phyloP scores from a whole-genome alignment of 768 basidiomycete genomes.

The Collybia sordida region DNA sequence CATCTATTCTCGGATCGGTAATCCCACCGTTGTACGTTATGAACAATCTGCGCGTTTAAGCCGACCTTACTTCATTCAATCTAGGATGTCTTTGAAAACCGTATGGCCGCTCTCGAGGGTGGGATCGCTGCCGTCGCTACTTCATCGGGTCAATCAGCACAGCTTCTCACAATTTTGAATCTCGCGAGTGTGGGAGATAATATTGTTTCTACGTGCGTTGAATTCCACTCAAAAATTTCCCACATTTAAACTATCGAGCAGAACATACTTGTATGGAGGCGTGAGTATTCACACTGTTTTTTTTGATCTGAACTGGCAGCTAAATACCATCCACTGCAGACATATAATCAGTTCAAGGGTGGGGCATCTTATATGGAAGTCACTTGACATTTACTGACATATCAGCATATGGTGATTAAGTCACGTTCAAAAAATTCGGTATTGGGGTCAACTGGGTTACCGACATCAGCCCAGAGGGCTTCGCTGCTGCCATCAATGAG shows the following conservation, averaged over 20 bases:
- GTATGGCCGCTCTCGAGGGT: slow-evolving; percentile 80
- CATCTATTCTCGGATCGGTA: slow-evolving; percentile 69
- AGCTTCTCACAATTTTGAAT: slow-evolving; percentile 68
- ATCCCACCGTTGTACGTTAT: slow-evolving; percentile 58
- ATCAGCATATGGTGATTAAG: slow-evolving; percentile 26
- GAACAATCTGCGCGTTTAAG: no score
- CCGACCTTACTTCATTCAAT: background rate
- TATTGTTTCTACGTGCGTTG: slow-evolving; percentile 66
- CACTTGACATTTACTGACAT: slow-evolving; percentile 7
- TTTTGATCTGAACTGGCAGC: background rate
- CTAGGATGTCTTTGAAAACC: slow-evolving; percentile 77
- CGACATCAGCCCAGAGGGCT: slow-evolving; percentile 52
- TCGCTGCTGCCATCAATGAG: slow-evolving; percentile 69
- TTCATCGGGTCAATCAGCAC: slow-evolving; percentile 74
- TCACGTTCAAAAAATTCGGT: slow-evolving; percentile 67
- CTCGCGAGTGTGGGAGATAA: slow-evolving; percentile 71
- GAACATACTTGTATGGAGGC: slow-evolving; percentile 68
- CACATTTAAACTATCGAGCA: slow-evolving; percentile 19
- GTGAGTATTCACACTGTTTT: slow-evolving; percentile 19
- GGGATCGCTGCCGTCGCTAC: slow-evolving; percentile 75
- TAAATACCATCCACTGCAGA: slow-evolving; percentile 30
- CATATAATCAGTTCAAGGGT: slow-evolving; percentile 75
- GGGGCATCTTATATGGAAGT: background rate
- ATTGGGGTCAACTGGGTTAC: slow-evolving; percentile 67
- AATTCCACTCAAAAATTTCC: no score